Conservation (phyloP, 345 rosid genomes). For the Ricinus communis region DNA sequence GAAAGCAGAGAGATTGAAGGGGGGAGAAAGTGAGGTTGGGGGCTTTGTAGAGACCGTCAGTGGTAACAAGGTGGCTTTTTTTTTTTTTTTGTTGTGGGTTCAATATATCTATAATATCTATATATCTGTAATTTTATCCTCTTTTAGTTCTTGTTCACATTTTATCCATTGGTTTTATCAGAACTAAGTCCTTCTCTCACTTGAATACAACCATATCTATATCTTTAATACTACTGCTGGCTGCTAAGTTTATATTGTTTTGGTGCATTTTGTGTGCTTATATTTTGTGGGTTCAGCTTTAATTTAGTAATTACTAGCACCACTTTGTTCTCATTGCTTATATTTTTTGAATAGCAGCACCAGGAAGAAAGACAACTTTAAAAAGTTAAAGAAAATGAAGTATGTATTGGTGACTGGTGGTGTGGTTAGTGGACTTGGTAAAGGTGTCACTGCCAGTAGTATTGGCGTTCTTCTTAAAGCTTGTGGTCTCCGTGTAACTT, state of each 20-base stretch:
- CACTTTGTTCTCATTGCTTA: neutral
- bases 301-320: neutral
- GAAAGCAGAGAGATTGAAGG: constrained; percentile 27
- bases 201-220: too few species aligned
- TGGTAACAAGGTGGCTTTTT: constrained; percentile 19
- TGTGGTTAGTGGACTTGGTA: constrained; percentile 38
- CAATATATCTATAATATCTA: too few species aligned
- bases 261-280: neutral
- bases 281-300: neutral
- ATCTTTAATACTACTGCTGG: too few species aligned
- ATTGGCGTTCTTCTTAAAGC: constrained; percentile 33
- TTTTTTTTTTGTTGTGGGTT: constrained; percentile 9
- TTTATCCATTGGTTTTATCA: constrained; percentile 18
- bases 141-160: constrained; percentile 7
- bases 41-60: constrained; percentile 17
- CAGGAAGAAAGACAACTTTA: neutral
- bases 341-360: neutral
- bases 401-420: constrained; percentile 36
- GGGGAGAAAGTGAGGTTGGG: constrained; percentile 53
- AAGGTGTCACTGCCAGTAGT: constrained; percentile 37
- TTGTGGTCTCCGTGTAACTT: constrained; percentile 35
- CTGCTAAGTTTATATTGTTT: constrained; percentile 14
- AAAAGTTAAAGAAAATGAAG: constrained; percentile 20
- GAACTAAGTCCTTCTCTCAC: neutral
- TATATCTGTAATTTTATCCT: neutral